phyloP scores from a whole-genome alignment of 2,329 filamentous ascomycete genomes.

The Canariomyces notabilis region DNA sequence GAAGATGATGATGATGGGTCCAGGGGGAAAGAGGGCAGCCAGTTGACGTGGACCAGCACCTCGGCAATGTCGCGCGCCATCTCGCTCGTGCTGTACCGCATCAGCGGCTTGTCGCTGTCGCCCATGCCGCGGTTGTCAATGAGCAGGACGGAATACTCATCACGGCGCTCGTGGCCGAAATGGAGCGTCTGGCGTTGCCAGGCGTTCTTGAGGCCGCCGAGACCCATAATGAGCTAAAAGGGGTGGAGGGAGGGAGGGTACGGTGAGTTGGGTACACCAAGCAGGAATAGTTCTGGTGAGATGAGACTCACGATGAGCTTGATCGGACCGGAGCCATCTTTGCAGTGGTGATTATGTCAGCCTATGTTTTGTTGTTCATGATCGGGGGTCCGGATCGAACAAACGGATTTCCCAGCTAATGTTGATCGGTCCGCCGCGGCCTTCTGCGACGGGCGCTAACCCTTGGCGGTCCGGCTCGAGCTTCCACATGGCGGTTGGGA shows the following conservation, averaged over 20 bases:
- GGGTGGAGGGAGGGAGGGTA: conserved; percentile 5
- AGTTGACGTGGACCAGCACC: conserved; percentile 63
- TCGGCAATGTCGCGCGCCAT: conserved; percentile 79
- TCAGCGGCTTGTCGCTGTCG: conserved; percentile 68
- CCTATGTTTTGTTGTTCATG: neutral
- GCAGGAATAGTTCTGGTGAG: neutral
- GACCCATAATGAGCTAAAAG: conserved; percentile 70
- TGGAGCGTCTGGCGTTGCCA: conserved; percentile 82
- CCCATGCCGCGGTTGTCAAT: conserved; percentile 86
- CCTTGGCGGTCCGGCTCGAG: conserved; percentile 62
- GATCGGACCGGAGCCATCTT: conserved; percentile 63
- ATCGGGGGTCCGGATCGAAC: neutral
- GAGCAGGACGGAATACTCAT: conserved; percentile 67
- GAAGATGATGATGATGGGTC: too few relatives aligned
- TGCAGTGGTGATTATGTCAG: conserved; percentile 33
- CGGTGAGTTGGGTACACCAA: neutral
- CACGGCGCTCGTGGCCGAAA: conserved; percentile 67
- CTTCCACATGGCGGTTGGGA: conserved; percentile 60
- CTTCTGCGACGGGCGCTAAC: conserved; percentile 58
- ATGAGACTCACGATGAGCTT: conserved; percentile 63
- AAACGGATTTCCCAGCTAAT: conserved; percentile 65
- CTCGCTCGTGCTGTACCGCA: conserved; percentile 73
- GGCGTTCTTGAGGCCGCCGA: conserved; percentile 60
- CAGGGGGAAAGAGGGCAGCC: conserved; percentile 40
- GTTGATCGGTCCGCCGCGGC: conserved; percentile 68